A percentile compares a stretch with the other conserved stretches of the same genome.
phyloP scores from a whole-genome alignment of 2,329 filamentous ascomycete genomes.

The Phoma herbarum region DNA sequence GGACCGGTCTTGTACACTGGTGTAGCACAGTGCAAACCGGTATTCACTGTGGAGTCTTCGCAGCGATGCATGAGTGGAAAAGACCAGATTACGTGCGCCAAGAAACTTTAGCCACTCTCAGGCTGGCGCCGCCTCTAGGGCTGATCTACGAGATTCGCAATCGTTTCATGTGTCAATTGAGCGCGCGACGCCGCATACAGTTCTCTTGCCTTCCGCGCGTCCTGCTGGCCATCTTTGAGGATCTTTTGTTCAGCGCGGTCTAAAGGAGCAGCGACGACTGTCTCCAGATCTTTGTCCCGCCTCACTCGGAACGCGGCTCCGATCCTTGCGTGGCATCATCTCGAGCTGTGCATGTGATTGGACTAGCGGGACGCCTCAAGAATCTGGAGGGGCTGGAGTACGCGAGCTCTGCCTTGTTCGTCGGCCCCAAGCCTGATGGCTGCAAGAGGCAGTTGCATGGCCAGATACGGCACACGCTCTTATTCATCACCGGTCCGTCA shows the following conservation, averaged over 20 bases:
- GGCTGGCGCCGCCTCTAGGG: conserved; percentile 10
- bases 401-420: conserved; percentile 9
- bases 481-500: not conserved
- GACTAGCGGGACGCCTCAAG: conserved; percentile 8
- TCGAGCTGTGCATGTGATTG: conserved; percentile 13
- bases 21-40: conserved; percentile 32
- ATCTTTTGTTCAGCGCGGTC: not conserved
- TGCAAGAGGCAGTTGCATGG: not conserved
- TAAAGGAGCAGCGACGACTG: not conserved
- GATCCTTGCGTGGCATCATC: conserved; percentile 14
- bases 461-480: not conserved
- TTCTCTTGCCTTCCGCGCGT: not conserved
- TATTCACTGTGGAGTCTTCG: conserved; percentile 30
- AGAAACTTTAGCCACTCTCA: conserved; percentile 14
- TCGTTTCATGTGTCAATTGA: conserved; percentile 8
- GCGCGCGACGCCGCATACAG: not conserved
- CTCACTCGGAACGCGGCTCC: conserved; percentile 2
- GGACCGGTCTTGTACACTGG: conserved; percentile 32
- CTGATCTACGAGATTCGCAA: not conserved
- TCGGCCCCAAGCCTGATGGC: not conserved
- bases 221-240: not conserved
- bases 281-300: not conserved
- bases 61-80: conserved; percentile 17
- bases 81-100: conserved; percentile 27
- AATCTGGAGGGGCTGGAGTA: conserved; percentile 15